Evolutionary conservation across 169 alveolate genomes (phyloP), one percentile per base, ranked within the genome.

Genomic region (Neospora caninum): DNA sequence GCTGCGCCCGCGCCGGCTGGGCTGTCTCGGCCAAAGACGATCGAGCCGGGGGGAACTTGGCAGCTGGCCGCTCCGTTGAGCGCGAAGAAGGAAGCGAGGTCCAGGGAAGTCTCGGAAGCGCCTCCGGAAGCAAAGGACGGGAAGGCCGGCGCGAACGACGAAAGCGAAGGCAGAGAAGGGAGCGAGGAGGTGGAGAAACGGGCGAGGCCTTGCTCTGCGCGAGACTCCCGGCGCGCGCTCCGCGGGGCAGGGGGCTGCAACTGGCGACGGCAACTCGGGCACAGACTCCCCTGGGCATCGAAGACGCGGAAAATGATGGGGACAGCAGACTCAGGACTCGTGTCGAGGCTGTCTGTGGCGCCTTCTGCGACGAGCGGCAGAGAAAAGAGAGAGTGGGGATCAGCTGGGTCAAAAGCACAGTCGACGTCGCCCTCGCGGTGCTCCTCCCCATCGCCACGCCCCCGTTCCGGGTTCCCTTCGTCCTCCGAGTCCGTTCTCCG

Each of bases 241-340:
- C 7, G 31, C 73, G 73, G 7, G 7, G n/a, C 64, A 22, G 73
- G 58, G 4, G 58, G 73, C 73, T 64, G 73, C 73, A 64, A 27
- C 73, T 64, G 73, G 34, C 4, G 43, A 16, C 86, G 86, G 27
- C 86, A 78, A n/a, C 39, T 16, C 39, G 49, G 29, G n/a, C 86
- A 78, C 39, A 78, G 20, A 78, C 86, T 78, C 13, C 86, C 86
- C 86, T 36, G 69, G 41, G 89, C 67, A 41, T 42, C 64, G 36
- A 82, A 82, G 69, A 82, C 89, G 22, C 89, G 89, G 64, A 82
- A 82, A 39, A 82, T 13, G 25, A 82, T 49, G 36, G 89, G 89
- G 34, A 82, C 89, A 41, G 43, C 31, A 22, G 69, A 13, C 38
- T 22, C 41, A 0, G 89, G 89, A 13, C 43, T 29, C 27, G 73